Evolutionary conservation across 345 rosid species (phyloP), one percentile per base, ranked within the genome.

Genomic region (Hypericum perforatum): DNA sequence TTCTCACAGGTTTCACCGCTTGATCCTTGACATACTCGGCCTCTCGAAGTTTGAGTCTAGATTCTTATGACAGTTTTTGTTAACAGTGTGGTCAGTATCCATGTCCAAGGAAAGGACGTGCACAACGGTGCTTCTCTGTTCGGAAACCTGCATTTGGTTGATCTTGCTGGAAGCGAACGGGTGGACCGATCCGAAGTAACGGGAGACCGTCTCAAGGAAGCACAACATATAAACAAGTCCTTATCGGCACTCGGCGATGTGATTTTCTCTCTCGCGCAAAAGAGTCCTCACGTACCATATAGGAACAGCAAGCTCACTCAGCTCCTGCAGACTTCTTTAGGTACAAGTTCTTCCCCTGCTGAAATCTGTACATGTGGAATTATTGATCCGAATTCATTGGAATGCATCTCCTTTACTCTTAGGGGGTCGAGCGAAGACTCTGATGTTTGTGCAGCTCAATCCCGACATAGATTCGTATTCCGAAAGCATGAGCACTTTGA

Each of bases 221-320:
- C 97, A 52, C 99, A 94, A 65, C 95, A 94, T 66, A 94, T 94
- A 70, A 94, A 94, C 81, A 94, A 79, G 68, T 92, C 97, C 0
- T 70, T 94, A 5, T 84, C 99, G n/a, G 80, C 99, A 37, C 89
- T 94, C 14, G 99, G 99, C 52, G 99, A 94, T 58, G 99, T 94
- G 2, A 80, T 94, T 57, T 94, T 84, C 43, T 78, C 99, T 52
- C 81, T 94, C 14, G 81, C 97, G 40, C 86, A 85, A 64, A 94
- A 89, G 76, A 77, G 75, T 66, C 9, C 91, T 5, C 99, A 94
- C 56, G 76, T 94, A 16, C 99, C 99, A 0, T 94, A 86, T 50
- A 78, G 99, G 70, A 94, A 94, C 59, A 94, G 99, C 94, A 94
- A 94, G 76, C 87, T 94, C 47, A 94, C 99, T 66, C 99, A 94